Evolutionary conservation across 495 filamentous ascomycete species (phyloP).

Genomic region (Jackrogersella minutella): DNA sequence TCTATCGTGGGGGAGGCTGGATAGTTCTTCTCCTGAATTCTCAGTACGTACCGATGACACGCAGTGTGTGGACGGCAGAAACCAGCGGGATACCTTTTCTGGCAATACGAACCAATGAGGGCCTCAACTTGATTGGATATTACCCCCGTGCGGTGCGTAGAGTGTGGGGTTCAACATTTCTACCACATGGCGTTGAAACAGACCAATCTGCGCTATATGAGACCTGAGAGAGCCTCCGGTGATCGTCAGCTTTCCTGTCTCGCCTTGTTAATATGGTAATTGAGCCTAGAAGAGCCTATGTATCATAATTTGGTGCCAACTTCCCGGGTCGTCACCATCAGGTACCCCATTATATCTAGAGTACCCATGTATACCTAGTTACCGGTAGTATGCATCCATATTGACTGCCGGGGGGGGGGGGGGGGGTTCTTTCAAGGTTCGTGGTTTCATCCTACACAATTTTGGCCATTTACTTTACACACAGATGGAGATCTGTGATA

Average conservation of each 20-base stretch:
- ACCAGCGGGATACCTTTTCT: conserved; percentile 32
- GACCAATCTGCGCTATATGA: conserved; percentile 12
- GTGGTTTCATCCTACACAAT: neutral
- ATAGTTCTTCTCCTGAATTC: conserved; percentile 12
- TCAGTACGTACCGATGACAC: conserved; percentile 5
- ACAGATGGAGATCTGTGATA: neutral
- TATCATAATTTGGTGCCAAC: conserved; percentile 9
- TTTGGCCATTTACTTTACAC: too few relatives aligned
- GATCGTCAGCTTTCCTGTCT: conserved; percentile 10
- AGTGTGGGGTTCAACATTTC: conserved; percentile 13
- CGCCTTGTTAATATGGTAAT: conserved; percentile 11
- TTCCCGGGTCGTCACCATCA: conserved; percentile 11
- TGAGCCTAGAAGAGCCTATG: conserved; percentile 32
- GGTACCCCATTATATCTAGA: neutral
- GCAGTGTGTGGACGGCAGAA: conserved; percentile 23
- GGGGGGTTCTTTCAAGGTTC: too few relatives aligned
- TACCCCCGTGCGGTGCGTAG: conserved; percentile 2
- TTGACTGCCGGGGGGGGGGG: neutral
- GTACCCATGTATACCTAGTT: neutral
- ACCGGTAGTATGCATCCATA: neutral
- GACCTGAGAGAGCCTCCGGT: conserved; percentile 27
- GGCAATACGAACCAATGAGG: conserved; percentile 34
- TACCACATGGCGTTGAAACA: conserved; percentile 36
- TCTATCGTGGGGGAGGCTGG: conserved; percentile 27
- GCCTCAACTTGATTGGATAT: conserved; percentile 20